Evolutionary conservation across 169 alveolate genomes (phyloP), one percentile per base, ranked within the genome.

Genomic region (Neospora caninum): DNA sequence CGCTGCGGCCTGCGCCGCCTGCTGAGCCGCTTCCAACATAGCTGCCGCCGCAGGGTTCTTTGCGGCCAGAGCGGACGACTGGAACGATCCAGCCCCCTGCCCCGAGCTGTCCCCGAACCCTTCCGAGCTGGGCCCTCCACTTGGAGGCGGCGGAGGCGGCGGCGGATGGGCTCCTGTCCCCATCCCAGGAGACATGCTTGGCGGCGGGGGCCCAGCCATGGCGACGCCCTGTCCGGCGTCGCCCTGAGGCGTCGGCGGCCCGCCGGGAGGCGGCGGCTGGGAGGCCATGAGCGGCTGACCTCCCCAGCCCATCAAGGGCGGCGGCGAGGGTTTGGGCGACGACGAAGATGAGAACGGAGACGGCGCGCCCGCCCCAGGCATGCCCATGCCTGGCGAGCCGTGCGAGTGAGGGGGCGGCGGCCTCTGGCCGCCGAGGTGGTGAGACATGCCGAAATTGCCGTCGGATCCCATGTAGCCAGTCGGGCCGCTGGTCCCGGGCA

Each of bases 41-140:
- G 73, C 73, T 22, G 73, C 73, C 73, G 73, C 73, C 73, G 73
- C 73, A 22, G 73, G 73, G 73, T 64, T 64, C 73, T 64, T 64
- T 6, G 73, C 73, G 73, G 73, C 73, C 34, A 64, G 73, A 7
- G 73, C 4, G 73, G 73, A 7, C 25, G 16, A 22, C n/a, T 1
- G 31, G 1, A 22, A 64, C 16, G 73, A 64, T 13, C 34, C 73
- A 4, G 73, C 16, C 4, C n/a, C 73, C 73, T 64, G 73, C 1
- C 31, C n/a, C 73, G 73, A 64, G n/a, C 34, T 22, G 73, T 64
- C 58, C 13, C 58, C 58, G 58, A 49, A 49, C 22, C 58, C 58
- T 7, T 49, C 73, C 64, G 64, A 53, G 73, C 73, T 64, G 34
- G 73, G 73, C 31, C 34, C 31, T 27, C 73, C 73, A 27, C 73